Percentiles rank a stretch among this genome's conserved stretches.
These are phyloP conservation scores for Yamadazyma songkhlaensis DNA, from an alignment of 1,139 yeast species.

Conservation along the genomic window DNA sequence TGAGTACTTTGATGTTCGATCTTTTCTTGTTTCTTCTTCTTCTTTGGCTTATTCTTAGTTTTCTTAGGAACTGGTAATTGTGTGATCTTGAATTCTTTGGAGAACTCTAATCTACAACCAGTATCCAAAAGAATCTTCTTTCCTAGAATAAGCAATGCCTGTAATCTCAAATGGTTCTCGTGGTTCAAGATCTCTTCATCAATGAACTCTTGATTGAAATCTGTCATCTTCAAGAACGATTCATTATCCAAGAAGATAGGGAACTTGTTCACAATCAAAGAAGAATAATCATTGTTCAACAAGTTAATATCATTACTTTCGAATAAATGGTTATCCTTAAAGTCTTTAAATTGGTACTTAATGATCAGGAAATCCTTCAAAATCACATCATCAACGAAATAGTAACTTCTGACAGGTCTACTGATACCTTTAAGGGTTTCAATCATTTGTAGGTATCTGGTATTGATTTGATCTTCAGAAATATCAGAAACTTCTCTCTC, in stretches of 20 bases:
- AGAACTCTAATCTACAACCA: conserved; percentile 6
- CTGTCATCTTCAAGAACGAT: conserved; percentile 3
- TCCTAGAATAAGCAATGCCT: conserved; percentile 7
- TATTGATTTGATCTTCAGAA: conserved; percentile 6
- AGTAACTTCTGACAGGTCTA: conserved; percentile 46
- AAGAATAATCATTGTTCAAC: conserved; percentile 31
- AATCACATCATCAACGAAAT: conserved; percentile 62
- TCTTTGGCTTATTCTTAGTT: neutral
- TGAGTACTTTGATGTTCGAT: neutral
- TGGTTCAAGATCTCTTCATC: conserved; percentile 4
- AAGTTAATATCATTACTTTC: conserved; percentile 27
- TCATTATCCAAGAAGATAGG: conserved; percentile 29
- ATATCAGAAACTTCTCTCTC: neutral
- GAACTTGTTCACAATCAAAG: conserved; percentile 15
- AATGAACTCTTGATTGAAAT: neutral
- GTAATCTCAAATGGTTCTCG: conserved; percentile 8
- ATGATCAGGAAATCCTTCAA: conserved; percentile 59
- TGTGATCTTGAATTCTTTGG: conserved; percentile 2
- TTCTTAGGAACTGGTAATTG: neutral
- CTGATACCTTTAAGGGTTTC: conserved; percentile 5
- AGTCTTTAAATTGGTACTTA: conserved; percentile 54
- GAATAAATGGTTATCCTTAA: conserved; percentile 50
- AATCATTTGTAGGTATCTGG: conserved; percentile 6
- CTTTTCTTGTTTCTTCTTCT: neutral
- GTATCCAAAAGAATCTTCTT: conserved; percentile 9